phyloP scores from a whole-genome alignment of 2,329 filamentous ascomycete genomes.

The Fusarium sp. region DNA sequence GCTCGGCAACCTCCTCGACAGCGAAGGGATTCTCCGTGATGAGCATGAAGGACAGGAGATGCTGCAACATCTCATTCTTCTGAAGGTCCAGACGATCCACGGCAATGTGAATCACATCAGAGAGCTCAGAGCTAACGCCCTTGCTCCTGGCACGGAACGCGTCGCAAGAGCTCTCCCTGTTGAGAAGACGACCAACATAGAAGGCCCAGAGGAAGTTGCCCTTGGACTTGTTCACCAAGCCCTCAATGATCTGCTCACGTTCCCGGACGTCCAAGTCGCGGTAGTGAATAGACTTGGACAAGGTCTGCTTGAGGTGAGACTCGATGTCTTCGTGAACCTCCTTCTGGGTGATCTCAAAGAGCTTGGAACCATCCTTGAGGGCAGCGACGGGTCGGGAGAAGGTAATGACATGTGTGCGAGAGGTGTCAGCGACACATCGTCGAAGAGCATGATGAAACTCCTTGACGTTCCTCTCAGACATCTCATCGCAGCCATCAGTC shows the following conservation, averaged over 20 bases:
- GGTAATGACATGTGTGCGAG: slow-evolving; percentile 46
- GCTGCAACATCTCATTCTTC: slow-evolving; percentile 26
- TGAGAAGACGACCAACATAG: slow-evolving; percentile 44
- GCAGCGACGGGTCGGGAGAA: slow-evolving; percentile 49
- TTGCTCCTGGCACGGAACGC: slow-evolving; percentile 11
- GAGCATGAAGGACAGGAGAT: slow-evolving; percentile 49
- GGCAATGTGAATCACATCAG: slow-evolving; percentile 21
- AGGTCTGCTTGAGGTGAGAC: slow-evolving; percentile 32
- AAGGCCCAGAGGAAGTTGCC: slow-evolving; percentile 52
- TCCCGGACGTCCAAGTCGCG: slow-evolving; percentile 38
- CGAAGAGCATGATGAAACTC: slow-evolving; percentile 47
- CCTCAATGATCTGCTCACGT: slow-evolving; percentile 44
- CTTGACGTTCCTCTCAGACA: slow-evolving; percentile 36
- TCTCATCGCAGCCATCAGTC: slow-evolving; percentile 51
- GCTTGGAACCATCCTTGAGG: slow-evolving; percentile 44
- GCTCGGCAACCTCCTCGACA: slow-evolving; percentile 45
- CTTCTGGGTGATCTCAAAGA: slow-evolving; percentile 46
- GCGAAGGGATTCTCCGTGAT: slow-evolving; percentile 46
- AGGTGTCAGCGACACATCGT: slow-evolving; percentile 41
- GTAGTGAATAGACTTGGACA: slow-evolving; percentile 29
- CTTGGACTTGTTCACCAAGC: slow-evolving; percentile 46
- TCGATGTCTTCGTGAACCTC: slow-evolving; percentile 48
- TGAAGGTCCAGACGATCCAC: slow-evolving; percentile 24
- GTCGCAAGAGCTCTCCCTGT: slow-evolving; percentile 37
- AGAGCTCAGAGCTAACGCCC: slow-evolving; percentile 20